These are phyloP conservation scores for Arthrobotrys sinensis DNA, from an alignment of 2,329 filamentous ascomycete species.

Conservation along the genomic window DNA sequence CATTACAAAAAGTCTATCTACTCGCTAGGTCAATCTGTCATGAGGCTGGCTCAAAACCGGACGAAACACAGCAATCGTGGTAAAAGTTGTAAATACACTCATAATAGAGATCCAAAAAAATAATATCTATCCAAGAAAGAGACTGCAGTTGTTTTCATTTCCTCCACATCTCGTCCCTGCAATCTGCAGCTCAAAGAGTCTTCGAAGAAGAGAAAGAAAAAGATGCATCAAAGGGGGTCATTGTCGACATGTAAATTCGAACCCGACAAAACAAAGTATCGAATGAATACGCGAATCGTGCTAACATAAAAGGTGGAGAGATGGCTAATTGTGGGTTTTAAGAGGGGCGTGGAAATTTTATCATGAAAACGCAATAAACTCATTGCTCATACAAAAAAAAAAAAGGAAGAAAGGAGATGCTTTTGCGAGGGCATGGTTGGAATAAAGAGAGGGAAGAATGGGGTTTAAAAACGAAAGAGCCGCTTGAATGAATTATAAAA, in stretches of 20 bases:
- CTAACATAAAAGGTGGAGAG: conserved; percentile 32
- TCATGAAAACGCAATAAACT: conserved; percentile 39
- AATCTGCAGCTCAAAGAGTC: conserved; percentile 7
- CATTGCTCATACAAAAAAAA: conserved; percentile 37
- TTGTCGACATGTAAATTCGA: conserved; percentile 20
- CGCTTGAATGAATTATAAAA: conserved; percentile 52
- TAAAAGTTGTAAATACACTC: conserved; percentile 23
- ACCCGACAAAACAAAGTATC: conserved; percentile 4
- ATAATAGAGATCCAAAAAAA: background rate
- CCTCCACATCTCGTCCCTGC: conserved; percentile 21
- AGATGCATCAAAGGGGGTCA: conserved; percentile 22
- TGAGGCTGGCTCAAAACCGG: conserved; percentile 17
- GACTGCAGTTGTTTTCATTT: conserved; percentile 10
- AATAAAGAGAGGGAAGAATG: conserved; percentile 15
- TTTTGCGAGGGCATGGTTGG: conserved; percentile 48
- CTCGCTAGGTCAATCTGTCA: conserved; percentile 4
- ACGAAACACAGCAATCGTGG: conserved; percentile 5
- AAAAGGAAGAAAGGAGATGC: conserved; percentile 22
- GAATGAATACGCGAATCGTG: conserved; percentile 3
- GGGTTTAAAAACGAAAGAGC: conserved; percentile 32
- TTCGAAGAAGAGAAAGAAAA: background rate
- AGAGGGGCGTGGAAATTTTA: conserved; percentile 24
- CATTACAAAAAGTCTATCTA: conserved; percentile 15
- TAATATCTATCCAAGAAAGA: conserved; percentile 24
- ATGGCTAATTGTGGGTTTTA: conserved; percentile 20